A percentile compares a stretch with the other conserved stretches of the same genome.
Conservation (phyloP, 352 stramenopile species). For the Pythium sp. region DNA sequence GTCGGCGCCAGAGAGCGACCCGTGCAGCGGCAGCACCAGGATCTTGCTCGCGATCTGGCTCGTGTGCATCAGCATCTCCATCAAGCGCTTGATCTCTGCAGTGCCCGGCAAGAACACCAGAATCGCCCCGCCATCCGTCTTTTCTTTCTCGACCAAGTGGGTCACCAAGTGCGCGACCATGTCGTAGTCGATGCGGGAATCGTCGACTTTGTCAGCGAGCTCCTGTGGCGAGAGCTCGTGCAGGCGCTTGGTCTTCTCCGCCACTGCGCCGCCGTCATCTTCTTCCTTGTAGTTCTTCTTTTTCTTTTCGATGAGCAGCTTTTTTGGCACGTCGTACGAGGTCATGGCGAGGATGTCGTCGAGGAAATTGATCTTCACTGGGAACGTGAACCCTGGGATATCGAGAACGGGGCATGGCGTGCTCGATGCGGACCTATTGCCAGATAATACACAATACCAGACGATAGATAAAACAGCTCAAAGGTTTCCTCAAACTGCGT, state of each 20-base stretch:
- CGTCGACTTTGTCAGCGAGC: conserved; percentile 77
- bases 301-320: conserved; percentile 54
- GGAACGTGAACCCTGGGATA: conserved; percentile 85
- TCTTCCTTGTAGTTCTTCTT: conserved; percentile 31
- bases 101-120: conserved; percentile 82
- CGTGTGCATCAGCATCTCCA: conserved; percentile 60
- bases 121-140: conserved; percentile 49
- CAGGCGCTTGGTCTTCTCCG: conserved; percentile 27
- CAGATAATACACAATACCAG: background rate
- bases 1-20: conserved; percentile 66
- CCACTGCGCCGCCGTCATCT: conserved; percentile 22
- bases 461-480: background rate
- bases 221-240: conserved; percentile 37
- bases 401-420: conserved; percentile 68
- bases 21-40: conserved; percentile 75
- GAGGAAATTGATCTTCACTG: conserved; percentile 73
- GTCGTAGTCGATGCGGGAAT: conserved; percentile 94
- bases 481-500: too few species aligned
- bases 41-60: conserved; percentile 31
- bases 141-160: conserved; percentile 49
- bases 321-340: conserved; percentile 57
- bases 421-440: conserved; percentile 11
- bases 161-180: conserved; percentile 85
- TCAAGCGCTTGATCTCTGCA: conserved; percentile 77
- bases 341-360: conserved; percentile 71